Evolutionary conservation across 352 stramenopile species (phyloP), one percentile per base, ranked within the genome.

Genomic region (Globisporangium abappressorium): DNA sequence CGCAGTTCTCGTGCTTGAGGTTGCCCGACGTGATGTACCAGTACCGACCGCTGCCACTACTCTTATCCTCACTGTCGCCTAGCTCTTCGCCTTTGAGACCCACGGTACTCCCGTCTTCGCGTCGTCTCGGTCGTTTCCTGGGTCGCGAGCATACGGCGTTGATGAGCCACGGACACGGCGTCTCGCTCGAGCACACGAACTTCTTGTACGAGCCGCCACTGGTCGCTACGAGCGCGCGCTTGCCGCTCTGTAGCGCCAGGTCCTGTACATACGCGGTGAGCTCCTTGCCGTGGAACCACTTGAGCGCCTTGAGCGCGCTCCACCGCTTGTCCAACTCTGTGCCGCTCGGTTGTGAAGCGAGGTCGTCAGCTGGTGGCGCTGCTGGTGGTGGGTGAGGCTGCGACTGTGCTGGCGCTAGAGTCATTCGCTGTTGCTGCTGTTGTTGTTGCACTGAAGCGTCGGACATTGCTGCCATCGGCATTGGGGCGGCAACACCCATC

Each of bases 201-300:
- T 81, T 81, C 70, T 86, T 89, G 75, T 84, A 84, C 59, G 78
- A 83, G 38, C 80, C 80, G 65, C 80, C 78, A 61, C 76, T 84
- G 20, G 78, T 79, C 22, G 75, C 74, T 38, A 86, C 78, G 41
- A 78, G 69, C 26, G 76, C 75, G 64, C 79, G 72, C 61, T 86
- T 89, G 62, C 75, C 72, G 22, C 69, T 38, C 57, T 70, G 67
- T 22, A 89, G 64, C 9, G 78, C 78, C n/a, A 85, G 41, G 67
- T 86, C 80, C 70, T 89, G 80, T 11, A 89, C 66, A 65, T 78
- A 67, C 41, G 77, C 79, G 5, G 79, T 87, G 26, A 87, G 65
- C 9, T 78, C 77, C 51, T 75, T 79, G 59, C 79, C 79, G 36
- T 63, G 60, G 8, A 62, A 57, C 79, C 79, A 87, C 46, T 73